Evolutionary conservation across 352 stramenopile species (phyloP).

Genomic region (Phytophthora pini): DNA sequence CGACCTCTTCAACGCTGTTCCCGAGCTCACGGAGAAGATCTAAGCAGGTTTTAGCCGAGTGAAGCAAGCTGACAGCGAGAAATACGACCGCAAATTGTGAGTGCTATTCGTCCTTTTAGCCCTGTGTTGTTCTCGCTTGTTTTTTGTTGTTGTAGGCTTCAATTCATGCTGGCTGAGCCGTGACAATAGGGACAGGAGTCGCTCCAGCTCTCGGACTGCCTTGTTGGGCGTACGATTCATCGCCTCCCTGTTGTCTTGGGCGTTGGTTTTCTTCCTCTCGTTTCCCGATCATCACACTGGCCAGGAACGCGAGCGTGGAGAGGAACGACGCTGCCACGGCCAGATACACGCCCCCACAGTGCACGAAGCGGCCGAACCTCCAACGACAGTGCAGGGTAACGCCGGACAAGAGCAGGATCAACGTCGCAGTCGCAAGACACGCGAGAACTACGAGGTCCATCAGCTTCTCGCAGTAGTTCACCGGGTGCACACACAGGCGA

Average conservation of each 20-base stretch:
- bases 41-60: slow-evolving; percentile 55
- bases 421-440: slow-evolving; percentile 49
- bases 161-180: slow-evolving; percentile 13
- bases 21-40: slow-evolving; percentile 98
- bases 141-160: not conserved
- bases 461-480: slow-evolving; percentile 50
- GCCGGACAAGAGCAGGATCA: slow-evolving; percentile 64
- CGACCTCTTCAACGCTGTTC: slow-evolving; percentile 98
- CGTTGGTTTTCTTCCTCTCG: slow-evolving; percentile 21
- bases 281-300: slow-evolving; percentile 48
- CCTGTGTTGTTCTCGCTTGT: slow-evolving; percentile 8
- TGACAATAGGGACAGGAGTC: slow-evolving; percentile 27
- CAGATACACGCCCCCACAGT: slow-evolving; percentile 53
- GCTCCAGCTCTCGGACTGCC: slow-evolving; percentile 15
- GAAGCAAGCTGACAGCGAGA: slow-evolving; percentile 10
- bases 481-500: slow-evolving; percentile 47
- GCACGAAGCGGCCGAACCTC: slow-evolving; percentile 63
- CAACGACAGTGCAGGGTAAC: slow-evolving; percentile 56
- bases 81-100: slow-evolving; percentile 32
- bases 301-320: slow-evolving; percentile 56
- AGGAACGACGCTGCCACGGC: slow-evolving; percentile 64
- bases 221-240: slow-evolving; percentile 10
- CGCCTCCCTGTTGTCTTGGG: not conserved
- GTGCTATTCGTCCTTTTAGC: slow-evolving; percentile 30
- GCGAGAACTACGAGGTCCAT: slow-evolving; percentile 56